phyloP scores from a whole-genome alignment of 768 basidiomycete genomes.

The Naematelia encephala region DNA sequence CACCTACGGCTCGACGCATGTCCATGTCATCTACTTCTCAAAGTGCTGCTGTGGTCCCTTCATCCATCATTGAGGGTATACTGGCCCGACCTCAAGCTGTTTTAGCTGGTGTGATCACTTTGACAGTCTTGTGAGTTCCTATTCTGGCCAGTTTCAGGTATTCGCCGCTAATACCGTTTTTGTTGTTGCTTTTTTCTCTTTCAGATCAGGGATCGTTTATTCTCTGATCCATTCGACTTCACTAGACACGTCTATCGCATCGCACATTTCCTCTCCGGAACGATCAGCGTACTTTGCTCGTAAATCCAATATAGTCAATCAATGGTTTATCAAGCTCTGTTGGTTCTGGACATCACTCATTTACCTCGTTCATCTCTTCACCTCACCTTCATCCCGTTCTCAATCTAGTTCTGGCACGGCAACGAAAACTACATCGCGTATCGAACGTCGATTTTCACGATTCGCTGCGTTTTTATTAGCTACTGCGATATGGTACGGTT shows the following conservation, averaged over 20 bases:
- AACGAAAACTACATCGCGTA: neutral
- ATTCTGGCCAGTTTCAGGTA: too few relatives aligned
- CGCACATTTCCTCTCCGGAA: constrained; percentile 61
- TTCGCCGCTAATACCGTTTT: neutral
- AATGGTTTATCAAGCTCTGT: constrained; percentile 79
- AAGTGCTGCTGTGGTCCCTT: constrained; percentile 6
- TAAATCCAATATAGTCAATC: constrained; percentile 77
- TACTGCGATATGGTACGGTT: constrained; percentile 31
- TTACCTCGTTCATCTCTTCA: constrained; percentile 49
- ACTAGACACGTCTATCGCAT: constrained; percentile 79
- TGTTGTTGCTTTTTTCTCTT: neutral
- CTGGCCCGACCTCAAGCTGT: neutral
- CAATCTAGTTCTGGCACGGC: neutral
- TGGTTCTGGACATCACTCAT: constrained; percentile 85
- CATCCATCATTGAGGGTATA: constrained; percentile 1
- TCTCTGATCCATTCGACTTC: constrained; percentile 59
- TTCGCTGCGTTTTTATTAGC: constrained; percentile 19
- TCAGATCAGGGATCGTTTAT: constrained; percentile 27
- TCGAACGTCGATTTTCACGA: neutral
- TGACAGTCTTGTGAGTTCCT: constrained; percentile 9
- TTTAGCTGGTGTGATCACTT: neutral
- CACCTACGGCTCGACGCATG: constrained; percentile 32
- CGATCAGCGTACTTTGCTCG: constrained; percentile 68
- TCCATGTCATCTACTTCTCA: constrained; percentile 32
- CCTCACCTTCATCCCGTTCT: constrained; percentile 15